Conservation (phyloP, 176 grass and related monocot species). For the Themeda triandra region DNA sequence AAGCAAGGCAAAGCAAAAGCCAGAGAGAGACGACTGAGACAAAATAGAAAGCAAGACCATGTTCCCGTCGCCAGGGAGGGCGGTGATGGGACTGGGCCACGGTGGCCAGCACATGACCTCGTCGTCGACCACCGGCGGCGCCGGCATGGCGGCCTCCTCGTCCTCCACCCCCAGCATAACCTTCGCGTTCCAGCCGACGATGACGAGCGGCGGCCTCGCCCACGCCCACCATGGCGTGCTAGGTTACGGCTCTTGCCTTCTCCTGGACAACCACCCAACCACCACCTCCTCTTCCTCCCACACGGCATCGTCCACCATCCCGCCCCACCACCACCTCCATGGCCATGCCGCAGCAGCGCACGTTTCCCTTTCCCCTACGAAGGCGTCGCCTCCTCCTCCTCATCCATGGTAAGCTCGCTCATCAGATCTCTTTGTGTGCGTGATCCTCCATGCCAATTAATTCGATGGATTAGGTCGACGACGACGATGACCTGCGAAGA, state of each 20-base stretch:
- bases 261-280: slow-evolving; percentile 33
- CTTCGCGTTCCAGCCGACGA: slow-evolving; percentile 30
- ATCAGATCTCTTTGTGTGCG: not conserved
- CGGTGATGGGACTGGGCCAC: slow-evolving; percentile 35
- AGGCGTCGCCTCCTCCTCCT: slow-evolving; percentile 14
- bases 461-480: slow-evolving; percentile 5
- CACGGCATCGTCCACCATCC: slow-evolving; percentile 14
- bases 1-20: slow-evolving; percentile 15
- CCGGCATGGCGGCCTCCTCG: not conserved
- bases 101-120: not conserved
- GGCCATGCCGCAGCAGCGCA: not conserved
- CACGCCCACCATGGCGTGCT: slow-evolving; percentile 37
- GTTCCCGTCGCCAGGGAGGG: slow-evolving; percentile 50
- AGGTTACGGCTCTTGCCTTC: slow-evolving; percentile 34
- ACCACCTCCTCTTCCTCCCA: slow-evolving; percentile 18
- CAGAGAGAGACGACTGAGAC: not conserved
- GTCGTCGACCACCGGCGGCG: not conserved
- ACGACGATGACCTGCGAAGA: slow-evolving; percentile 5
- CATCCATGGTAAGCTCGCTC: slow-evolving; percentile 40
- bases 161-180: not conserved
- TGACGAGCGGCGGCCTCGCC: slow-evolving; percentile 3
- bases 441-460: not conserved
- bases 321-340: slow-evolving; percentile 17
- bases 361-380: slow-evolving; percentile 15
- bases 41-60: slow-evolving; percentile 1